Evolutionary conservation across 345 rosid species (phyloP).

Genomic region (Anacardium occidentale): DNA sequence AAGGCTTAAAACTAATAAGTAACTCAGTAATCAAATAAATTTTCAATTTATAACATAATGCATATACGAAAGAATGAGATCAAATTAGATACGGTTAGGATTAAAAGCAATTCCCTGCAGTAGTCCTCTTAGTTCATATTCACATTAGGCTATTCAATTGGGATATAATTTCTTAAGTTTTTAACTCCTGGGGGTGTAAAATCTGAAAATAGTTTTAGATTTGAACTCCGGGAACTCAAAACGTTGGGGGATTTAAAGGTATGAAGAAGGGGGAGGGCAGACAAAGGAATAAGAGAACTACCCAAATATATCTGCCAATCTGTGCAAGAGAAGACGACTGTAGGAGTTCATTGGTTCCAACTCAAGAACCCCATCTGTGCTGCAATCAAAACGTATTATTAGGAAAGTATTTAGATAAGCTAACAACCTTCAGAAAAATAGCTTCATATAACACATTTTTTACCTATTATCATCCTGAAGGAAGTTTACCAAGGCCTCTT

Average conservation of each 20-base stretch:
- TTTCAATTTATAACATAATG: background rate
- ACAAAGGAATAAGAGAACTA: conserved; percentile 14
- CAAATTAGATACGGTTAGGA: background rate
- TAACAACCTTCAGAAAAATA: background rate
- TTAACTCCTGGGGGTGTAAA: background rate
- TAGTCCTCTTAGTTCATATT: background rate
- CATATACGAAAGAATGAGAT: background rate
- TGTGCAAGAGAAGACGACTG: conserved; percentile 63
- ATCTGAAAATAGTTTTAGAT: background rate
- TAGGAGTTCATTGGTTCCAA: conserved; percentile 73
- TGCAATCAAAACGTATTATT: conserved; percentile 28
- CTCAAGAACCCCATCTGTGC: conserved; percentile 52
- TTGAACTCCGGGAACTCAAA: background rate
- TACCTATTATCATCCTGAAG: conserved; percentile 46
- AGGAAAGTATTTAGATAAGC: background rate
- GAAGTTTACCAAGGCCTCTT: conserved; percentile 52
- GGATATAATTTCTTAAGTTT: background rate
- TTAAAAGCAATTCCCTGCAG: background rate
- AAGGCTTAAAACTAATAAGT: background rate
- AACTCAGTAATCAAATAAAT: background rate
- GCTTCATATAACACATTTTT: background rate
- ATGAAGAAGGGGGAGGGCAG: background rate
- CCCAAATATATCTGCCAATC: conserved; percentile 75
- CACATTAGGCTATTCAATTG: background rate
- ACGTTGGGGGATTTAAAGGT: background rate